Conservation (phyloP, 345 rosid genomes). For the Gossypium herbaceum region DNA sequence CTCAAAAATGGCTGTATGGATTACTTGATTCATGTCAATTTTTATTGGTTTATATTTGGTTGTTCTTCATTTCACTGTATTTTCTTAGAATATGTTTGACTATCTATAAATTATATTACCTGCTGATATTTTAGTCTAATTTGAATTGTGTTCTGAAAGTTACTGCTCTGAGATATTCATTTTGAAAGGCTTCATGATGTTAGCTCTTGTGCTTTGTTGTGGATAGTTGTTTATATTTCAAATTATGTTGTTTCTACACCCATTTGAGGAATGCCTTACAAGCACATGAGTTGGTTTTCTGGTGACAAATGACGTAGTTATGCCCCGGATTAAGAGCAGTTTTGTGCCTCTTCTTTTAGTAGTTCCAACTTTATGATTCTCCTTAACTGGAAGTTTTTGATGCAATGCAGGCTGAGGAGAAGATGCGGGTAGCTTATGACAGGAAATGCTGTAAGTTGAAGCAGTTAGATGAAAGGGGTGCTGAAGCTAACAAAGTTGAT, state of each 20-base stretch:
- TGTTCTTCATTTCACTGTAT: neutral
- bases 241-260: neutral
- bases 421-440: slow-evolving; percentile 74
- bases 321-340: neutral
- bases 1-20: neutral
- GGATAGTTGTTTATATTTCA: neutral
- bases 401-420: slow-evolving; percentile 75
- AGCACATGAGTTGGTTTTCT: neutral
- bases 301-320: slow-evolving; percentile 1
- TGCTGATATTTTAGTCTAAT: neutral
- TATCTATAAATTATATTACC: neutral
- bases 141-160: neutral
- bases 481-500: slow-evolving; percentile 64
- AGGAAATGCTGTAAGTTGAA: slow-evolving; percentile 67
- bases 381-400: neutral
- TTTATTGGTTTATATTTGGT: neutral
- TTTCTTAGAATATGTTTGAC: neutral
- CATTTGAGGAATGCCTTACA: neutral
- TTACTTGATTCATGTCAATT: neutral
- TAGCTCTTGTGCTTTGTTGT: neutral
- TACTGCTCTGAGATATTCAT: neutral
- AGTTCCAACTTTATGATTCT: neutral
- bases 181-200: neutral
- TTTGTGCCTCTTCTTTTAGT: neutral
- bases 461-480: slow-evolving; percentile 76